A percentile compares a stretch with the other conserved stretches of the same genome.
Conservation (phyloP, 2,329 filamentous ascomycete genomes). For the Tolypocladium cylindrosporum region DNA sequence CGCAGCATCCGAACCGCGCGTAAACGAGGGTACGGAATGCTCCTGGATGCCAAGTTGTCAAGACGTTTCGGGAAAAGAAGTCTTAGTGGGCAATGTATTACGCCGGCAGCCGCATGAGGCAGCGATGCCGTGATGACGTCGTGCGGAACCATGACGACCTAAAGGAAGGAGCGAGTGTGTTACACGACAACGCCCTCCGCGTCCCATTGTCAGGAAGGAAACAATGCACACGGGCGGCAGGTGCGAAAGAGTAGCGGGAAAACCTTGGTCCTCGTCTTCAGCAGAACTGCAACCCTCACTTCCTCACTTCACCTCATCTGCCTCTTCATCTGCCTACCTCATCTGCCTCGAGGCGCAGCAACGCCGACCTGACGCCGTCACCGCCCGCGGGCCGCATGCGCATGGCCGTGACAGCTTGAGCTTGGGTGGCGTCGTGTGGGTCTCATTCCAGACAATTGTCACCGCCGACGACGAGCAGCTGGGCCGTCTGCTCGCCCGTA, state of each 20-base stretch:
- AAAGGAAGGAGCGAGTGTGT: no score
- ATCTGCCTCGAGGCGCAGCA: background rate
- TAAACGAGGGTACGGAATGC: no score
- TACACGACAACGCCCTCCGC: background rate
- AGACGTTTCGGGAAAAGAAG: background rate
- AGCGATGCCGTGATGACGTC: no score
- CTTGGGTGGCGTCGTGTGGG: background rate
- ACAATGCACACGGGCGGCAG: background rate
- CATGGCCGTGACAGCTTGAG: background rate
- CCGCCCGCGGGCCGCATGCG: background rate
- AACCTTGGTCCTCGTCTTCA: background rate
- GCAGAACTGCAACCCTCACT: background rate
- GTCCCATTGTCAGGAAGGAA: background rate
- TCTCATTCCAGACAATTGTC: background rate
- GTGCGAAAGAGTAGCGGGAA: background rate
- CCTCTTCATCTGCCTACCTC: no score
- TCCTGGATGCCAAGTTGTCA: no score
- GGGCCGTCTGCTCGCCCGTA: background rate
- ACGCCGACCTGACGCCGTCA: background rate
- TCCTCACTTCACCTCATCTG: no score
- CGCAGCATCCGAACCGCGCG: no score
- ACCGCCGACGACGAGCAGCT: background rate
- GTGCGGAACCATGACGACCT: no score
- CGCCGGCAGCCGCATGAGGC: no score
- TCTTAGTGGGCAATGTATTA: background rate